Evolutionary conservation across 2,329 filamentous ascomycete genomes (phyloP).

Genomic region (Diaporthe eres): DNA sequence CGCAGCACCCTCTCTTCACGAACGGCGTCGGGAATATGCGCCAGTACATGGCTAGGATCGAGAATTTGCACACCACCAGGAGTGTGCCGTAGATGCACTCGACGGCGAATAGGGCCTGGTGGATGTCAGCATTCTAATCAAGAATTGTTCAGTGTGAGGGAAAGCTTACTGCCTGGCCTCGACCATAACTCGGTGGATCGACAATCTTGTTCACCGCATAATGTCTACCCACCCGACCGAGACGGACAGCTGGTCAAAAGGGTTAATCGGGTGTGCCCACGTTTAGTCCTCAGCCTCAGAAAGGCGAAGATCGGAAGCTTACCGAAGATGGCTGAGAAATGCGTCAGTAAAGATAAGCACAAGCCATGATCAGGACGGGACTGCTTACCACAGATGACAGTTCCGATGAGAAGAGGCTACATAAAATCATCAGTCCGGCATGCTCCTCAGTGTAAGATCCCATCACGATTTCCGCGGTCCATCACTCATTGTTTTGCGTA

Average conservation of each 20-base stretch:
- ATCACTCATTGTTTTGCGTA: not conserved
- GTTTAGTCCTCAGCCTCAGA: not conserved
- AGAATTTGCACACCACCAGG: slow-evolving; percentile 18
- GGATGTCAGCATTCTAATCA: not conserved
- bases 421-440: not conserved
- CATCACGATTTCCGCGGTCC: not conserved
- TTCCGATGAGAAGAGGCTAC: slow-evolving; percentile 20
- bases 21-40: slow-evolving; percentile 34
- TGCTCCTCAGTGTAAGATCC: not conserved
- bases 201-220: slow-evolving; percentile 27
- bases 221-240: slow-evolving; percentile 22
- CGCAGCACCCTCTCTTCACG: slow-evolving; percentile 22
- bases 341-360: not conserved
- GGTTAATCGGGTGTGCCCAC: not conserved
- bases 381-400: slow-evolving; percentile 17
- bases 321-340: slow-evolving; percentile 14
- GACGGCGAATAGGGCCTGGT: slow-evolving; percentile 19
- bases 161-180: slow-evolving; percentile 12
- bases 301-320: not conserved
- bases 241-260: slow-evolving; percentile 6
- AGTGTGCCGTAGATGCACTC: slow-evolving; percentile 10
- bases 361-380: not conserved
- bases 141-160: not conserved
- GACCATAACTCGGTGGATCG: slow-evolving; percentile 10
- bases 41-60: slow-evolving; percentile 31